These are phyloP conservation scores for Drechslerella stenobrocha DNA, from an alignment of 2,329 filamentous ascomycete genomes.

Conservation along the genomic window DNA sequence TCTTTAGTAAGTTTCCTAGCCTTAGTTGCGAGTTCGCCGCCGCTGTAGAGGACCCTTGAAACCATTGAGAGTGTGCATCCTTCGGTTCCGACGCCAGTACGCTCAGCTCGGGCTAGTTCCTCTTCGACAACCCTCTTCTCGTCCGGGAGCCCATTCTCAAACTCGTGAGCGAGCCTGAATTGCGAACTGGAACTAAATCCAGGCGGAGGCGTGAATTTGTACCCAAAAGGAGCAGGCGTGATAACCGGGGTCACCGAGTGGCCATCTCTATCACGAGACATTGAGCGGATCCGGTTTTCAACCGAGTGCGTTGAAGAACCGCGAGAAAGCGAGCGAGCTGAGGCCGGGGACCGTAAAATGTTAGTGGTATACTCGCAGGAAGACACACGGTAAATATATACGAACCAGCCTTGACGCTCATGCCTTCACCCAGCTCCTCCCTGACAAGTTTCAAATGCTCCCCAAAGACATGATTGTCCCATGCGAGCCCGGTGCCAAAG, in stretches of 20 bases:
- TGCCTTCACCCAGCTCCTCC: constrained; percentile 50
- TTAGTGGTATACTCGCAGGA: background rate
- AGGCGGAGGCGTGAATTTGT: constrained; percentile 50
- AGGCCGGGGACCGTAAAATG: constrained; percentile 22
- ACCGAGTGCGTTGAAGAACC: constrained; percentile 46
- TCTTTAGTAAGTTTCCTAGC: constrained; percentile 24
- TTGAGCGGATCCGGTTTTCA: constrained; percentile 32
- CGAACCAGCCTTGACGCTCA: constrained; percentile 38
- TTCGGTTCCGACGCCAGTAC: constrained; percentile 23
- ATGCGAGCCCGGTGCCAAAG: constrained; percentile 48
- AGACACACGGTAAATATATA: background rate
- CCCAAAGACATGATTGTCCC: constrained; percentile 50
- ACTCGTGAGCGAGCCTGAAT: constrained; percentile 28
- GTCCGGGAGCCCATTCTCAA: constrained; percentile 13
- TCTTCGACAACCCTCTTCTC: constrained; percentile 29
- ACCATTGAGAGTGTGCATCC: background rate
- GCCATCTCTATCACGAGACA: constrained; percentile 48
- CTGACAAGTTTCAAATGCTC: constrained; percentile 49
- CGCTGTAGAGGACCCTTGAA: constrained; percentile 12
- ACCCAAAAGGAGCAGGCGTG: constrained; percentile 48
- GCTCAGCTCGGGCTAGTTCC: constrained; percentile 18
- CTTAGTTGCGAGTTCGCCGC: constrained; percentile 14
- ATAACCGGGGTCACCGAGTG: constrained; percentile 50
- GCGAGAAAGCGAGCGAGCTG: constrained; percentile 44
- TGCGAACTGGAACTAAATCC: constrained; percentile 34